Base-by-base conservation (phyloP, 495 filamentous ascomycete genomes). In the Evernia prunastri region DNA sequence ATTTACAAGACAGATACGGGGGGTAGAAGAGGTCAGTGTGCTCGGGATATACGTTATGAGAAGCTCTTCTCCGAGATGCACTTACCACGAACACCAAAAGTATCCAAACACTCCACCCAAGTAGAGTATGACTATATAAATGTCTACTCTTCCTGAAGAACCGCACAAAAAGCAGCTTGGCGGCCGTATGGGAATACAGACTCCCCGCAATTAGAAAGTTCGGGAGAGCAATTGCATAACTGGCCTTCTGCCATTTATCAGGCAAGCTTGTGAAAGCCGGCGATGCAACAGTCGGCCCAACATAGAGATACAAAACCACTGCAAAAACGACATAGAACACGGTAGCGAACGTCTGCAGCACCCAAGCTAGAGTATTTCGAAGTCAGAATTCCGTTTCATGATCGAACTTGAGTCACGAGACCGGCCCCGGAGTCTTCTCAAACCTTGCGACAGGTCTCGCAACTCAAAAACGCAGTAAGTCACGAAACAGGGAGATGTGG, bases 251-350 rank as follows among this genome's bases (percentile, higher is more conserved):
- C 62, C 74, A 75, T 23, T 69, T 75, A 20, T 72, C 67, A 4
- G 77, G 77, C 17, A 85, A 70, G 65, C 74, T 78, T 20, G 76
- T 76, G 65, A 86, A 83, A 1, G 83, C 78, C 0, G 83, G 83
- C 0, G 77, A 77, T 0, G 76, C 75, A 36, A 80, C 71, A 37
- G 75, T 77, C 58, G 79, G 73, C 12, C 82, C 82, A 4, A 85
- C 66, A 60, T 82, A 84, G 3, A 73, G 70, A 73, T 84, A 86
- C 13, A 78, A 73, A 29, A 81, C 78, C 9, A 76, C 74, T 0
- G 82, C 80, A 13, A 82, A 81, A 11, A 85, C 76, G 40, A 78
- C 78, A 67, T 83, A 86, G 20, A 84, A 77, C 39, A 77, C 75
- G 37, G 75, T 76, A 8, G 81, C 81, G 64, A 84, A 78, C 0